Conservation (phyloP, 1,139 yeast genomes). For the Geotrichum armillariae region DNA sequence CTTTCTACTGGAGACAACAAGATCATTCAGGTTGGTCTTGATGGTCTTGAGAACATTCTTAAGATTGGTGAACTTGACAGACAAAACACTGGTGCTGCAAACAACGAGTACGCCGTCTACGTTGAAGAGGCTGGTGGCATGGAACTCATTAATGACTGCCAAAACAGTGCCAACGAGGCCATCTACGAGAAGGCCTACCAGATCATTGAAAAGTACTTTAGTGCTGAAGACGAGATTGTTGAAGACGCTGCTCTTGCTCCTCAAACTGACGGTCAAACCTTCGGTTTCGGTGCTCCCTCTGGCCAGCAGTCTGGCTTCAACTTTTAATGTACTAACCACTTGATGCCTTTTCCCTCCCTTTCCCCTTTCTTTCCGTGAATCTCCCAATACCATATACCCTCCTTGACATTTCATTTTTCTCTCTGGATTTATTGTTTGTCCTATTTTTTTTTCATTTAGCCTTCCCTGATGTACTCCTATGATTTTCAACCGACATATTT, state of each 20-base stretch:
- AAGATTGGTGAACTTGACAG: constrained; percentile 93
- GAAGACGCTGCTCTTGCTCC: constrained; percentile 84
- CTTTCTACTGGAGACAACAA: constrained; percentile 84
- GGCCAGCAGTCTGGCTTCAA: constrained; percentile 28
- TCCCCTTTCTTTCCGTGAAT: neutral
- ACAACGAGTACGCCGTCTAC: constrained; percentile 84
- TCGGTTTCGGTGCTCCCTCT: constrained; percentile 70
- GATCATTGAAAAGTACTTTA: constrained; percentile 88
- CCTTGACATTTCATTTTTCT: neutral
- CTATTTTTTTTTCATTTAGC: constrained; percentile 2
- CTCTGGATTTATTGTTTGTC: neutral
- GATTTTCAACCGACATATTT: neutral
- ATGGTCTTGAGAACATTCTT: constrained; percentile 89
- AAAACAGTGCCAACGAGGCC: constrained; percentile 85
- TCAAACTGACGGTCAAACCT: constrained; percentile 72
- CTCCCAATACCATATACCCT: constrained; percentile 5
- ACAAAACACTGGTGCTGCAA: constrained; percentile 56
- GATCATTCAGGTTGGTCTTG: constrained; percentile 92
- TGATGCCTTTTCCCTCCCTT: neutral
- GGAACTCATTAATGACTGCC: constrained; percentile 94
- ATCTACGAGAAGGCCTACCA: constrained; percentile 88
- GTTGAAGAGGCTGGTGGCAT: constrained; percentile 99
- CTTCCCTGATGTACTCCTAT: constrained; percentile 8
- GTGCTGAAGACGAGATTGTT: constrained; percentile 67
- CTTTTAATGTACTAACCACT: constrained; percentile 13